Evolutionary conservation across 2,329 filamentous ascomycete genomes (phyloP).

Genomic region (Colletotrichum nymphaeae): DNA sequence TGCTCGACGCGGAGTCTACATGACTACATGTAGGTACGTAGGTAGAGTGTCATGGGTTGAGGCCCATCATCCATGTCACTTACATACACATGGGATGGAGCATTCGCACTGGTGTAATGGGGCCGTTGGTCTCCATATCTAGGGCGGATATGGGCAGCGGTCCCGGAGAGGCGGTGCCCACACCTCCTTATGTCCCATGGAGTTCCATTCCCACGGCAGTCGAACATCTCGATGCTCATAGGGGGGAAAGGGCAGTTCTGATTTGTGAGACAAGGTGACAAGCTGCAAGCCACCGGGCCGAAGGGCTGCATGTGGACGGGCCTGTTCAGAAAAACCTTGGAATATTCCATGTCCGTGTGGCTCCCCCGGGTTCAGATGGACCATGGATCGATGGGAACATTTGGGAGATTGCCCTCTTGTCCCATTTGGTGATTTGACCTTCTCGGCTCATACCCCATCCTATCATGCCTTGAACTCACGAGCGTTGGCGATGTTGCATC

Average conservation of each 20-base stretch:
- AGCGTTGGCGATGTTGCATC: background rate
- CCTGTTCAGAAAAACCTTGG: conserved; percentile 4
- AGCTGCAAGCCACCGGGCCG: conserved; percentile 32
- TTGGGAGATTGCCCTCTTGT: conserved; percentile 4
- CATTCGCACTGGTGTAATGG: conserved; percentile 8
- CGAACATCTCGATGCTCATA: background rate
- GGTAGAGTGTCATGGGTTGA: background rate
- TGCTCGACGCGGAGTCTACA: conserved; percentile 10
- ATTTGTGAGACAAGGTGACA: conserved; percentile 8
- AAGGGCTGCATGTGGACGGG: conserved; percentile 7
- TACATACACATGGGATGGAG: background rate
- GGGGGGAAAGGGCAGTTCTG: background rate
- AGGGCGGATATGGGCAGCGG: conserved; percentile 29
- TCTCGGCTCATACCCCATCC: background rate
- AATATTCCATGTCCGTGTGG: conserved; percentile 12
- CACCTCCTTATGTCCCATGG: background rate
- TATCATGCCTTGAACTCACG: background rate
- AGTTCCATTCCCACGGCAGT: background rate
- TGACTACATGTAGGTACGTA: background rate
- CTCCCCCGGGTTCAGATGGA: conserved; percentile 8
- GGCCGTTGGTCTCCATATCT: conserved; percentile 22
- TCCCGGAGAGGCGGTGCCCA: conserved; percentile 7
- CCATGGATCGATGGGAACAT: background rate
- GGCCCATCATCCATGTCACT: background rate
- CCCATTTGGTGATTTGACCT: too few species aligned